These are phyloP conservation scores for Candida piceae DNA, from an alignment of 805 yeast genomes.

Conservation along the genomic window DNA sequence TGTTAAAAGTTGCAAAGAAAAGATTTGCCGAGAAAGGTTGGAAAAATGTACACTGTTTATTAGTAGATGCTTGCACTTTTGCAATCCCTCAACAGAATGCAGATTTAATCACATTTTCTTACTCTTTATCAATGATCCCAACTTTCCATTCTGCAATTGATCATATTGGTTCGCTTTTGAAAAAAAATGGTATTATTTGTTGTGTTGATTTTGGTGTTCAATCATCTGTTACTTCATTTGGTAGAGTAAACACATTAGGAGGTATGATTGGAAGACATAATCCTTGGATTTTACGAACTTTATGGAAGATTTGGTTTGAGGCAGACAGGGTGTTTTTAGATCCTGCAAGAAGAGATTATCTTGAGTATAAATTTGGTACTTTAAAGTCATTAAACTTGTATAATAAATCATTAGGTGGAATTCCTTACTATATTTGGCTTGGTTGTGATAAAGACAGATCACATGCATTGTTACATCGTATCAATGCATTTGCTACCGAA, in stretches of 20 bases:
- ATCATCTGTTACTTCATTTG: slow-evolving; percentile 55
- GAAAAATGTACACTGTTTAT: slow-evolving; percentile 59
- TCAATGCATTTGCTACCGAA: slow-evolving; percentile 73
- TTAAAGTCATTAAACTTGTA: slow-evolving; percentile 65
- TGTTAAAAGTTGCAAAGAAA: slow-evolving; percentile 64
- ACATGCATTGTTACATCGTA: slow-evolving; percentile 43
- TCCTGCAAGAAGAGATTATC: slow-evolving; percentile 74
- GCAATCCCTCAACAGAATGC: slow-evolving; percentile 46
- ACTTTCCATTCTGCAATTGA: slow-evolving; percentile 75
- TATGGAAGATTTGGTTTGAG: slow-evolving; percentile 88
- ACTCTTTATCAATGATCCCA: slow-evolving; percentile 83
- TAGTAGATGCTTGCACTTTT: slow-evolving; percentile 75
- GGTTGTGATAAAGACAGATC: slow-evolving; percentile 63
- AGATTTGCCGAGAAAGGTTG: slow-evolving; percentile 47
- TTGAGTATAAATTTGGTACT: slow-evolving; percentile 80
- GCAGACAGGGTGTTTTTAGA: slow-evolving; percentile 76
- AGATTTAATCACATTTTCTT: slow-evolving; percentile 74
- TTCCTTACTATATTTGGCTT: slow-evolving; percentile 81
- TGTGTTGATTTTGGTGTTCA: slow-evolving; percentile 82
- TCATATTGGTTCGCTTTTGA: slow-evolving; percentile 49
- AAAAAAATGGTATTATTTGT: slow-evolving; percentile 57
- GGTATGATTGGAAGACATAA: slow-evolving; percentile 67
- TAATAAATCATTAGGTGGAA: slow-evolving; percentile 62
- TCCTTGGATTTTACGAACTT: slow-evolving; percentile 73
- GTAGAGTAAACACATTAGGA: slow-evolving; percentile 70